Evolutionary conservation across 2,329 filamentous ascomycete species (phyloP).

Genomic region (Neobulgaria alba): DNA sequence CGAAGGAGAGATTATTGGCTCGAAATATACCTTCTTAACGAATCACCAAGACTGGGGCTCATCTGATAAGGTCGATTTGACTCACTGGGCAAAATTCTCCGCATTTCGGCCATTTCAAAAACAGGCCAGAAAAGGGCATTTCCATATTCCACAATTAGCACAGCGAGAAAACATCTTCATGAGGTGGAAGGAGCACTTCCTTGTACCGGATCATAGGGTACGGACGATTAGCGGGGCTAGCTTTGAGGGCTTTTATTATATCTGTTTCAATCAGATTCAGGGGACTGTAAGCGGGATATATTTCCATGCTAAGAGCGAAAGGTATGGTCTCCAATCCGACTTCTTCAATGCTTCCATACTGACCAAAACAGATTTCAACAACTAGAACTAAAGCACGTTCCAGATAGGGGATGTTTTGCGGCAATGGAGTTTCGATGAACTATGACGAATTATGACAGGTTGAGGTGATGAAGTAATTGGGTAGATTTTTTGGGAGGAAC

Average conservation of each 20-base stretch:
- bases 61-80: slow-evolving; percentile 80
- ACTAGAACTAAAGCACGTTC: slow-evolving; percentile 80
- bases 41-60: slow-evolving; percentile 87
- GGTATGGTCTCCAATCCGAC: slow-evolving; percentile 54
- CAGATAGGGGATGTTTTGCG: slow-evolving; percentile 73
- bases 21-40: slow-evolving; percentile 89
- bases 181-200: slow-evolving; percentile 98
- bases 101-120: slow-evolving; percentile 71
- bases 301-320: slow-evolving; percentile 96
- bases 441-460: slow-evolving; percentile 27
- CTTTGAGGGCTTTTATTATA: slow-evolving; percentile 98
- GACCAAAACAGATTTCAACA: slow-evolving; percentile 69
- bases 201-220: slow-evolving; percentile 91
- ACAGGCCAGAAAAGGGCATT: slow-evolving; percentile 46
- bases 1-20: slow-evolving; percentile 94
- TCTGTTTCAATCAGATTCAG: slow-evolving; percentile 90
- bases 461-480: not conserved
- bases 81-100: slow-evolving; percentile 86
- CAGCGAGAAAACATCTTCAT: slow-evolving; percentile 91
- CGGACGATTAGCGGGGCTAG: slow-evolving; percentile 87
- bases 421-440: slow-evolving; percentile 81
- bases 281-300: slow-evolving; percentile 90
- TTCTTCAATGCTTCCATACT: slow-evolving; percentile 2
- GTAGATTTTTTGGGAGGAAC: slow-evolving; percentile 1
- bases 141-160: slow-evolving; percentile 59